Evolutionary conservation across 108 stramenopile species (phyloP), one percentile per base, ranked within the genome.

Genomic region (Pseudonitzschia pungens): DNA sequence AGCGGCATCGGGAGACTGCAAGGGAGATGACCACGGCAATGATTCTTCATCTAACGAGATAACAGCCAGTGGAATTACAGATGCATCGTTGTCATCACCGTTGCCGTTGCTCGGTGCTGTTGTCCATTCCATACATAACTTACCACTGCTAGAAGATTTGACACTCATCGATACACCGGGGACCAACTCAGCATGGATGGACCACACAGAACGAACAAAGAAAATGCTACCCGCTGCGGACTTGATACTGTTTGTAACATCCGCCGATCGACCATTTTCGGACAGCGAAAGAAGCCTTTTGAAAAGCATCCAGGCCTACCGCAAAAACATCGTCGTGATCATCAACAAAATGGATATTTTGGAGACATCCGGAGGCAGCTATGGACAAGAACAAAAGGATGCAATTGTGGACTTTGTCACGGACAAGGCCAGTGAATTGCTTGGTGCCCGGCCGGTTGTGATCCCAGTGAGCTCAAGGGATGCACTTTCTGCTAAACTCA

Each of bases 331-430:
- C n/a, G 80, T 92, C 11, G 32, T 94, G 20, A 74, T 95, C 28
- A 82, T 95, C 15, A 95, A 95, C 68, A 95, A 95, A 70, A 95
- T 95, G 88, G 93, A 95, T 57, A 76, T 95, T 58, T 68, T 95
- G 24, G 87, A 89, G 36, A 62, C 70, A 42, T 53, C 75, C 12
- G 90, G 93, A 32, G 89, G 84, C 48, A 75, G 86, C 63, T 82
- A 89, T 70, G 92, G 89, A 0, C 69, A 86, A 21, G 44, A 67
- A 45, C 76, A 87, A 42, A 91, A 93, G 69, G 57, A 75, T 11
- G 74, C 71, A 45, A 85, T 93, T n/a, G 75, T 83, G 0, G 86
- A 92, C 18, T 95, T 89, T 76, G 93, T 95, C n/a, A 70, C 71
- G 21, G 86, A 87, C 26, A 78, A 89, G 65, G 87, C 88, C 16